Conservation (phyloP, 2,329 filamentous ascomycete genomes). For the Ophiostoma ips region DNA sequence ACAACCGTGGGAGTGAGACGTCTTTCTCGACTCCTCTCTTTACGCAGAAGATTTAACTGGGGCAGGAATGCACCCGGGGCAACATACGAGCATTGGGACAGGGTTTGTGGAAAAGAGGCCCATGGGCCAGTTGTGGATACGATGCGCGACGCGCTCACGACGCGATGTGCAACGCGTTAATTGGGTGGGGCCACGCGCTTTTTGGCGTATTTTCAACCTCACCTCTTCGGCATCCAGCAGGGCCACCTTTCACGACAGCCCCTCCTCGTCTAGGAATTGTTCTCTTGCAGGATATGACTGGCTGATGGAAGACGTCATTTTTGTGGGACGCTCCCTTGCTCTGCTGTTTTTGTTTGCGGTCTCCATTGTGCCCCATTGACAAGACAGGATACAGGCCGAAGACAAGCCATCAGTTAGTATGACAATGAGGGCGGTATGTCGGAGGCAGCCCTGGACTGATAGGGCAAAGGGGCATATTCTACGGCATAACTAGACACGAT, state of each 20-base stretch:
- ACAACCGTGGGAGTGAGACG: not conserved
- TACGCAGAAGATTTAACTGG: not conserved
- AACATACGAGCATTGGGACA: slow-evolving; percentile 1
- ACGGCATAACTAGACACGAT: too few species aligned
- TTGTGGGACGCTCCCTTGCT: not conserved
- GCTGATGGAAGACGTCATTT: not conserved
- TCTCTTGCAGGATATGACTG: not conserved
- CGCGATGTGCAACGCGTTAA: not conserved
- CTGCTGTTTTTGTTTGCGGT: not conserved
- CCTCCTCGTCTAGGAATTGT: not conserved
- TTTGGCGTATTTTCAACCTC: not conserved
- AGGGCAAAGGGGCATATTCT: too few species aligned
- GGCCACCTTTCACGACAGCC: not conserved
- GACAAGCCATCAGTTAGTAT: too few species aligned
- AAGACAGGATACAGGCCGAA: too few species aligned
- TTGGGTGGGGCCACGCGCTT: not conserved
- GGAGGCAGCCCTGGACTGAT: too few species aligned
- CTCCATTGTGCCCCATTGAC: too few species aligned
- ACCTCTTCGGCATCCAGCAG: not conserved
- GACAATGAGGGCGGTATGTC: too few species aligned
- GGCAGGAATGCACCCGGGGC: slow-evolving; percentile 1
- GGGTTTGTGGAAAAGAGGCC: not conserved
- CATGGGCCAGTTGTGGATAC: not conserved
- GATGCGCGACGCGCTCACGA: not conserved
- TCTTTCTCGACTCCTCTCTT: not conserved